Evolutionary conservation across 768 basidiomycete species (phyloP).

Genomic region (Lactarius psammicola): DNA sequence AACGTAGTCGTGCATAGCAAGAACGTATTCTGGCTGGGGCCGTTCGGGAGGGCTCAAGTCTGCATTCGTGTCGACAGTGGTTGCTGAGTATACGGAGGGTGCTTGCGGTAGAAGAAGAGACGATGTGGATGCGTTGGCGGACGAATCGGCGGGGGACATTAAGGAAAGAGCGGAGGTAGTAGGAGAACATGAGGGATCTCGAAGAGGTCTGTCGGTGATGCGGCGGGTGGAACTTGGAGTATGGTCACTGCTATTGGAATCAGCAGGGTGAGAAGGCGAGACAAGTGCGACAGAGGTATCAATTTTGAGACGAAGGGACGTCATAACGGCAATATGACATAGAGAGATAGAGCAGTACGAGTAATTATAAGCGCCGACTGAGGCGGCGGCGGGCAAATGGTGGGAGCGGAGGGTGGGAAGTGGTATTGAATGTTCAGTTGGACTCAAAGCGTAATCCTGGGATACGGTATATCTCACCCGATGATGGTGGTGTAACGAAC

Average conservation of each 20-base stretch:
- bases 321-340: constrained; percentile 31
- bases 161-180: constrained; percentile 25
- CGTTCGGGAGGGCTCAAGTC: constrained; percentile 17
- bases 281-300: constrained; percentile 35
- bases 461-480: constrained; percentile 8
- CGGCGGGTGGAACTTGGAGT: constrained; percentile 18
- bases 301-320: constrained; percentile 35
- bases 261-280: constrained; percentile 29
- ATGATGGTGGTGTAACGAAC: constrained; percentile 8
- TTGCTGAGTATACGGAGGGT: constrained; percentile 32
- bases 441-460: not conserved
- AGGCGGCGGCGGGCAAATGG: not conserved
- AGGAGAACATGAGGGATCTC: constrained; percentile 23
- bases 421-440: not conserved
- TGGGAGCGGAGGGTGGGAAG: not conserved
- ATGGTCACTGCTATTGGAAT: constrained; percentile 18
- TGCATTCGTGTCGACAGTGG: constrained; percentile 29
- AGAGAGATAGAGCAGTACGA: constrained; percentile 24
- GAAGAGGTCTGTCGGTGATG: constrained; percentile 25
- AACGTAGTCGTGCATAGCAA: constrained; percentile 89
- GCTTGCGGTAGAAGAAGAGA: constrained; percentile 31
- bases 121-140: constrained; percentile 31
- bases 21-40: constrained; percentile 64
- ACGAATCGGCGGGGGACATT: constrained; percentile 24
- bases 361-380: constrained; percentile 3